phyloP scores from a whole-genome alignment of 768 basidiomycete genomes.

The Tephrocybe rancida region DNA sequence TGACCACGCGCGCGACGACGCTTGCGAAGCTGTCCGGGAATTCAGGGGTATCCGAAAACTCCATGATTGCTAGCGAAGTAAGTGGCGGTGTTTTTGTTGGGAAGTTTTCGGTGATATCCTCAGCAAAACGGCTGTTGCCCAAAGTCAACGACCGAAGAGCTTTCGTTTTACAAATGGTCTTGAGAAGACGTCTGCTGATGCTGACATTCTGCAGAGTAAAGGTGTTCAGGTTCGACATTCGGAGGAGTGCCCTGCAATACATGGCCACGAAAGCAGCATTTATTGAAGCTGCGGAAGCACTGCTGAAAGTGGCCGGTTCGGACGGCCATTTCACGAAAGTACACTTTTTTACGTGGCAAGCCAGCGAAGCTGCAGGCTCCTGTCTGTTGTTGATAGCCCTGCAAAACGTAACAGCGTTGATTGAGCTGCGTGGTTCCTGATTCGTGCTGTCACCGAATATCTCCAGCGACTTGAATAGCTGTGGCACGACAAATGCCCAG shows the following conservation, averaged over 20 bases:
- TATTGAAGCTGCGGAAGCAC: not conserved
- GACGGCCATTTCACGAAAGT: conserved; percentile 17
- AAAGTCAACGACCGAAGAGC: conserved; percentile 5
- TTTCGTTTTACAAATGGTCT: conserved; percentile 12
- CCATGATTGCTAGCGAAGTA: conserved; percentile 3
- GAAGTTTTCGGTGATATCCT: not conserved
- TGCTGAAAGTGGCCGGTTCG: too few relatives aligned
- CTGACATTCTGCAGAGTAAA: conserved; percentile 1
- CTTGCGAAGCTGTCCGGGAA: not conserved
- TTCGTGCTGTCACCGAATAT: conserved; percentile 15
- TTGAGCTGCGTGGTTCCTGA: not conserved
- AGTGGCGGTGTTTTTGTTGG: not conserved
- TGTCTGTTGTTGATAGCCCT: conserved; percentile 24
- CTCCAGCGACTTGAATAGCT: conserved; percentile 37
- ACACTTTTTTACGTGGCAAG: conserved; percentile 30
- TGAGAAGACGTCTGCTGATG: conserved; percentile 10
- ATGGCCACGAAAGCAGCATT: conserved; percentile 12
- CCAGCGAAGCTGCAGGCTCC: conserved; percentile 29
- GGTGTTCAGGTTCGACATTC: conserved; percentile 18
- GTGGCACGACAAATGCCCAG: conserved; percentile 37
- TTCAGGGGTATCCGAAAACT: not conserved
- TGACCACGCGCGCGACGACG: conserved; percentile 1
- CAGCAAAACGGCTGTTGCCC: not conserved
- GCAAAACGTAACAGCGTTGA: conserved; percentile 24
- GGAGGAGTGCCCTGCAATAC: conserved; percentile 14